A percentile compares a stretch with the other conserved stretches of the same genome.
Conservation (phyloP, 441 rosid species). For the Sinapis alba region DNA sequence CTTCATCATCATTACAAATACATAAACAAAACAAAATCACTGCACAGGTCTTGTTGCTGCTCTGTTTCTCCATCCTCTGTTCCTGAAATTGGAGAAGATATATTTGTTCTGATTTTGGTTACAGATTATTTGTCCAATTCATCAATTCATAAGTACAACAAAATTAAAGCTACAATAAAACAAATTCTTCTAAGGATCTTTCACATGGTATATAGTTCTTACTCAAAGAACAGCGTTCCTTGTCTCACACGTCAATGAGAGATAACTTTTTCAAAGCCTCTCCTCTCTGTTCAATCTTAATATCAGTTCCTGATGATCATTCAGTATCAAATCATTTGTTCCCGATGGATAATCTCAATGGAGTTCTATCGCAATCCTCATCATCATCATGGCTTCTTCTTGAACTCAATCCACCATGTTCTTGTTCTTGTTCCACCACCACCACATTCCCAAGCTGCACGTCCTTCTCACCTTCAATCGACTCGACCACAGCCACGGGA, state of each 20-base stretch:
- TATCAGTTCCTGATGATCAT: conserved; percentile 27
- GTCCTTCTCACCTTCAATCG: conserved; percentile 36
- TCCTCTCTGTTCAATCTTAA: conserved; percentile 14
- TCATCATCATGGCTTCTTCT: conserved; percentile 30
- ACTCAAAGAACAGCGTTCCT: conserved; percentile 28
- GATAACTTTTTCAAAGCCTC: not conserved
- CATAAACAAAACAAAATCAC: not conserved
- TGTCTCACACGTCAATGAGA: conserved; percentile 29
- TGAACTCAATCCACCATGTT: conserved; percentile 22
- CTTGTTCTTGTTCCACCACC: conserved; percentile 22
- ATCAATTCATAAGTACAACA: conserved; percentile 5
- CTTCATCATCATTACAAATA: conserved; percentile 40
- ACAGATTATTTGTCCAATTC: not conserved
- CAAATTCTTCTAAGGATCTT: not conserved
- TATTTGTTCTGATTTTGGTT: not conserved
- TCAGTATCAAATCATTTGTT: conserved; percentile 20
- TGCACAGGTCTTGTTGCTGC: not conserved
- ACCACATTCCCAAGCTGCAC: conserved; percentile 58
- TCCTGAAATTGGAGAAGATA: conserved; percentile 19
- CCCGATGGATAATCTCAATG: conserved; percentile 26
- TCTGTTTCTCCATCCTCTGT: conserved; percentile 10
- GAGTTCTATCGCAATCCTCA: conserved; percentile 34
- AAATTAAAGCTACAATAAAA: conserved; percentile 18
- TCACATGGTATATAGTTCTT: conserved; percentile 20
- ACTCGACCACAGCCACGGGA: not conserved